phyloP scores from a whole-genome alignment of 2,329 filamentous ascomycete genomes.

The Penicillium olsonii region DNA sequence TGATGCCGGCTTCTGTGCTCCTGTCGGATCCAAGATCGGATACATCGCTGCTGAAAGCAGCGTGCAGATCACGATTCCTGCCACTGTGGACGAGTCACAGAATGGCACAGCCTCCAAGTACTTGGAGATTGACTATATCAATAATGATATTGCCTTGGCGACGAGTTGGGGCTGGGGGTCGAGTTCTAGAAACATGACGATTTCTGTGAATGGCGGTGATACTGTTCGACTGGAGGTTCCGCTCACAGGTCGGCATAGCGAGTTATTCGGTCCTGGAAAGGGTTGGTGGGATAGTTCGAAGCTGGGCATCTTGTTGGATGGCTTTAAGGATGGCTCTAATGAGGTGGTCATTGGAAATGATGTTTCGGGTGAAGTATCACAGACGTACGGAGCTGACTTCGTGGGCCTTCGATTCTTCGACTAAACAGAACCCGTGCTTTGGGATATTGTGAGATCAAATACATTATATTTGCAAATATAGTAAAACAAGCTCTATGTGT shows the following conservation, averaged over 20 bases:
- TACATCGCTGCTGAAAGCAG: slow-evolving; percentile 35
- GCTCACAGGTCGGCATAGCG: slow-evolving; percentile 40
- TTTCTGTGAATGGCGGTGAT: slow-evolving; percentile 48
- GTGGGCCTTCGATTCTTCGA: slow-evolving; percentile 37
- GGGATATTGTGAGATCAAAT: not conserved
- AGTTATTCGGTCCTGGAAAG: slow-evolving; percentile 43
- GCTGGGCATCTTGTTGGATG: slow-evolving; percentile 48
- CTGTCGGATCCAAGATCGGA: slow-evolving; percentile 47
- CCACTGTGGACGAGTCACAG: slow-evolving; percentile 25
- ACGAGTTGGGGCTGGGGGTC: slow-evolving; percentile 48
- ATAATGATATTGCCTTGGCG: slow-evolving; percentile 52
- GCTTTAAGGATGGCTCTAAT: slow-evolving; percentile 45
- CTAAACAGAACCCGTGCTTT: slow-evolving; percentile 5
- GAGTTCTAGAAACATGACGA: slow-evolving; percentile 54
- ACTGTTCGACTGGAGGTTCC: slow-evolving; percentile 54
- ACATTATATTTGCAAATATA: slow-evolving; percentile 10
- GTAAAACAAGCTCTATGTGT: slow-evolving; percentile 10
- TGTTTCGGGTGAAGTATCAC: slow-evolving; percentile 26
- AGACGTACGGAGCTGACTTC: slow-evolving; percentile 37
- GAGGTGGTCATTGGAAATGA: slow-evolving; percentile 42
- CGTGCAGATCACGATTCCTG: slow-evolving; percentile 40
- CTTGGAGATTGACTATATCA: slow-evolving; percentile 54
- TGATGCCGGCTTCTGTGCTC: slow-evolving; percentile 42
- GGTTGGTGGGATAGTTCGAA: slow-evolving; percentile 55
- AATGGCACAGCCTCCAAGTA: slow-evolving; percentile 32